These are phyloP conservation scores for Puccinia horiana DNA, from an alignment of 1,284 basidiomycete genomes.

Conservation along the genomic window DNA sequence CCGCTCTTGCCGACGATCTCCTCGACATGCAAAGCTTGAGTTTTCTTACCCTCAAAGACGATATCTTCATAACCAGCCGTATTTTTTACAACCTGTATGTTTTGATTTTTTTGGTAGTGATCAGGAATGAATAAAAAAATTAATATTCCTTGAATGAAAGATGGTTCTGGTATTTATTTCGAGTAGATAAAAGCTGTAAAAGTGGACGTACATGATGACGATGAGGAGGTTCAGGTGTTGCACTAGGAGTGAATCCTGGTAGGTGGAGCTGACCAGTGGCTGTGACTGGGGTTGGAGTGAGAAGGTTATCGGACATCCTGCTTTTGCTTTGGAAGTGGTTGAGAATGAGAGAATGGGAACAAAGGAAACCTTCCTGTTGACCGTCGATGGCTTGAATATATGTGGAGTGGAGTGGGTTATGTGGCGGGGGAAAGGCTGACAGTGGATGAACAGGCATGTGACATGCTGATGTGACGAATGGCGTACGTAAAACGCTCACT, in stretches of 20 bases:
- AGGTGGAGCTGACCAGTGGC: slow-evolving; percentile 39
- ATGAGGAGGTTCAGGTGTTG: slow-evolving; percentile 47
- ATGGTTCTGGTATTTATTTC: neutral
- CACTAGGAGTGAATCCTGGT: slow-evolving; percentile 49
- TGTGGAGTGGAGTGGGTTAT: neutral
- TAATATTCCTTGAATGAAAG: neutral
- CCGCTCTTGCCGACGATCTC: slow-evolving; percentile 56
- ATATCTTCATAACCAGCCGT: slow-evolving; percentile 56
- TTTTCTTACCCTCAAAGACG: slow-evolving; percentile 58
- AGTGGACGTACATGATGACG: slow-evolving; percentile 46
- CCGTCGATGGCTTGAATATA: neutral
- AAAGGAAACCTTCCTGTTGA: neutral
- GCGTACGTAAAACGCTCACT: neutral
- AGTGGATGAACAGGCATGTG: neutral
- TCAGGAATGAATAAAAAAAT: neutral
- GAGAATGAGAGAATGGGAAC: neutral
- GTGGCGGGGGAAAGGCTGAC: neutral
- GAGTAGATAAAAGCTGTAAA: neutral
- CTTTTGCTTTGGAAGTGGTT: neutral
- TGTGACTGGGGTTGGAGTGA: slow-evolving; percentile 25
- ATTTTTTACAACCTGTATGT: slow-evolving; percentile 46
- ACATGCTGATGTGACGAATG: neutral
- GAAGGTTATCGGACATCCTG: slow-evolving; percentile 37
- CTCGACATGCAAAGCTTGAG: slow-evolving; percentile 57
- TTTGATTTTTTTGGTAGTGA: neutral